Percentiles rank a stretch among this genome's conserved stretches.
These are phyloP conservation scores for Rhododendron simsii DNA, from an alignment of 148 eudicot species.

Conservation along the genomic window DNA sequence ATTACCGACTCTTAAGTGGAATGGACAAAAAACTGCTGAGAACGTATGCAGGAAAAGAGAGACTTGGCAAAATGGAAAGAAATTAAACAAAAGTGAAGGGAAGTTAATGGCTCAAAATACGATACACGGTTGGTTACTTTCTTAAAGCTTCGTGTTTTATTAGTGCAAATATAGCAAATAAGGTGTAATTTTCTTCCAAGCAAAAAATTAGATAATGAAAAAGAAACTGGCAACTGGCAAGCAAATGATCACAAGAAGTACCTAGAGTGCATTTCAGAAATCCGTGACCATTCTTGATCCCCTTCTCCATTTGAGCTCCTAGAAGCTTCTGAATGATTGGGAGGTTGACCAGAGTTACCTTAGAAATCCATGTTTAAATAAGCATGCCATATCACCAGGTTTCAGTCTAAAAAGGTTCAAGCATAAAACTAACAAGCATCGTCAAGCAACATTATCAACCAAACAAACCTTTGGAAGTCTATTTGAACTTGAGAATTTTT, in stretches of 20 bases:
- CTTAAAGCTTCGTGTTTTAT: background rate
- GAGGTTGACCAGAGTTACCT: constrained; percentile 38
- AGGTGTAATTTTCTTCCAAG: background rate
- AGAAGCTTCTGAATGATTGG: constrained; percentile 29
- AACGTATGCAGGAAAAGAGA: background rate
- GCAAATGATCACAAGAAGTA: constrained; percentile 18
- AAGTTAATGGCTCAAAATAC: background rate
- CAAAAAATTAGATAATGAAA: background rate
- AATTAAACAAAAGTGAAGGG: background rate
- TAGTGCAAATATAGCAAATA: background rate
- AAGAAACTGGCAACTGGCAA: background rate
- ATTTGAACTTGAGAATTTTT: constrained; percentile 41
- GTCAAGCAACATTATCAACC: background rate
- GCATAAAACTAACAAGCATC: background rate
- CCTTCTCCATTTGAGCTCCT: constrained; percentile 30
- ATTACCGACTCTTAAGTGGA: background rate
- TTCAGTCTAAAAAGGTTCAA: constrained; percentile 6
- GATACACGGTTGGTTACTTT: background rate
- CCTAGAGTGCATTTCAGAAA: constrained; percentile 78
- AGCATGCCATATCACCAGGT: background rate
- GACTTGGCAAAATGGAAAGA: background rate
- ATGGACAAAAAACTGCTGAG: background rate
- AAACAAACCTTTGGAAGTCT: constrained; percentile 79
- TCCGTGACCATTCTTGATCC: constrained; percentile 69
- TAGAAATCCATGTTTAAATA: background rate